Evolutionary conservation across 1,284 basidiomycete species (phyloP).

Genomic region (Agaricales sp.): DNA sequence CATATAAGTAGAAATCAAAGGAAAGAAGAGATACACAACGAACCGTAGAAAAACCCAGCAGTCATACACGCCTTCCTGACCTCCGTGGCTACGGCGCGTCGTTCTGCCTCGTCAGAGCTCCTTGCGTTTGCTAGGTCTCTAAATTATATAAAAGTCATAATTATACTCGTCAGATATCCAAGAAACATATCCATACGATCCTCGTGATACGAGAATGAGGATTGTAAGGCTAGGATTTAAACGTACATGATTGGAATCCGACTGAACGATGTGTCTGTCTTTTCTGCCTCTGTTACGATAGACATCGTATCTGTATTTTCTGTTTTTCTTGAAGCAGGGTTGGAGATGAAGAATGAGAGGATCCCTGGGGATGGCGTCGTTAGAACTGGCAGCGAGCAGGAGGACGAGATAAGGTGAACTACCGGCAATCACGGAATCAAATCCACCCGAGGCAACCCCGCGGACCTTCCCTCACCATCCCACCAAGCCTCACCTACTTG

Average conservation of each 20-base stretch:
- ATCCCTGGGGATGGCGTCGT: too few relatives aligned
- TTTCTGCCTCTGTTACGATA: constrained; percentile 18
- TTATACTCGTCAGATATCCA: background rate
- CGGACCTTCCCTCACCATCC: too few relatives aligned
- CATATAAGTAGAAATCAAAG: background rate
- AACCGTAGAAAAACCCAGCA: constrained; percentile 77
- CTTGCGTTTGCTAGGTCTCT: constrained; percentile 48
- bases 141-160: background rate
- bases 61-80: constrained; percentile 64
- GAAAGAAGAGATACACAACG: constrained; percentile 10
- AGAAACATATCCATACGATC: background rate
- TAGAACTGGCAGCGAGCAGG: too few relatives aligned
- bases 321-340: too few relatives aligned
- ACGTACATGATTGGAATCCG: constrained; percentile 29
- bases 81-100: constrained; percentile 39
- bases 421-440: too few relatives aligned
- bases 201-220: background rate
- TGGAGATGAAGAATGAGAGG: too few relatives aligned
- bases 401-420: too few relatives aligned
- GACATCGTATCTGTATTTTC: constrained; percentile 16
- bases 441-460: too few relatives aligned
- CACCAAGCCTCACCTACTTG: too few relatives aligned
- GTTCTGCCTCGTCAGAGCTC: constrained; percentile 26
- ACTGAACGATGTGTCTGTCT: constrained; percentile 20
- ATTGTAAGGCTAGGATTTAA: background rate